Conservation (phyloP, 306 rosid genomes). For the Luffa acutangula region DNA sequence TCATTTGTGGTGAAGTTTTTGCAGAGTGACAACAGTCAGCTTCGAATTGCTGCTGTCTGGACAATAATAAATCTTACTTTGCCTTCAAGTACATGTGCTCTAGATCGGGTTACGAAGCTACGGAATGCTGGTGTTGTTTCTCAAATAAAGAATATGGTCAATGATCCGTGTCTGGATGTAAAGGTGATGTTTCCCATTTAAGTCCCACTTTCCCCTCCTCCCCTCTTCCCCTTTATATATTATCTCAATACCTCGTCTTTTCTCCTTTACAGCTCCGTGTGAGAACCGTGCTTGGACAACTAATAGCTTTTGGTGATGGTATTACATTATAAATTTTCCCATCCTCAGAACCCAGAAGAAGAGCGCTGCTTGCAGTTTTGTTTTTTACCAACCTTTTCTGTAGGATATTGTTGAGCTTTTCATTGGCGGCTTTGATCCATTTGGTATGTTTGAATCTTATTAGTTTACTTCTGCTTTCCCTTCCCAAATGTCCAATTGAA, state of each 20-base stretch:
- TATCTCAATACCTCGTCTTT: background rate
- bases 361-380: conserved; percentile 20
- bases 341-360: conserved; percentile 8
- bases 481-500: background rate
- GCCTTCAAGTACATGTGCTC: conserved; percentile 50
- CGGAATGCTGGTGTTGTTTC: conserved; percentile 55
- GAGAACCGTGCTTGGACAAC: conserved; percentile 47
- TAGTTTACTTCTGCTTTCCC: background rate
- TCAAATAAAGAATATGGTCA: conserved; percentile 62
- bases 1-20: conserved; percentile 46
- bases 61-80: conserved; percentile 55
- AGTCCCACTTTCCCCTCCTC: background rate
- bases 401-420: conserved; percentile 17
- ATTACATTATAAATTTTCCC: conserved; percentile 15
- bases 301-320: conserved; percentile 40
- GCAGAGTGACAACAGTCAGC: conserved; percentile 45
- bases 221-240: background rate
- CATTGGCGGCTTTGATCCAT: conserved; percentile 23
- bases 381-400: conserved; percentile 11
- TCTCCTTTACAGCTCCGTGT: conserved; percentile 56
- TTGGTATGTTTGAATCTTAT: conserved; percentile 31
- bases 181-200: conserved; percentile 32
- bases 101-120: conserved; percentile 35
- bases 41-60: conserved; percentile 66
- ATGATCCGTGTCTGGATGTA: conserved; percentile 66